Evolutionary conservation across 129 eudicot species (phyloP).

Genomic region (Artemisia tridentata): DNA sequence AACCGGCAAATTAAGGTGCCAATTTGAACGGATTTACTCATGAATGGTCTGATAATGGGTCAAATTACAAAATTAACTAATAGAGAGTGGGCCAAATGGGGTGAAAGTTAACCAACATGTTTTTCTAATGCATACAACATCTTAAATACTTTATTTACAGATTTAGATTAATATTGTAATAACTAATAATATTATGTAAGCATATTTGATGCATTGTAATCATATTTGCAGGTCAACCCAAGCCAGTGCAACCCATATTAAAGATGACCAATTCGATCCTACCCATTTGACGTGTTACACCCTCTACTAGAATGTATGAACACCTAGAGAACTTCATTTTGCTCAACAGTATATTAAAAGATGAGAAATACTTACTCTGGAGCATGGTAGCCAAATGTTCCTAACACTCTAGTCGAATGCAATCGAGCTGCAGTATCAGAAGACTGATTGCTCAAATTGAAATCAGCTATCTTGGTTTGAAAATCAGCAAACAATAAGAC

Average conservation of each 20-base stretch:
- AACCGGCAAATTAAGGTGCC: neutral
- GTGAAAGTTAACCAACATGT: neutral
- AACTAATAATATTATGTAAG: too few species aligned
- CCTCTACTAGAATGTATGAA: neutral
- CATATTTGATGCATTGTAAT: too few species aligned
- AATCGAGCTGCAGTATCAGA: conserved; percentile 93
- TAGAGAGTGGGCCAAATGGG: neutral
- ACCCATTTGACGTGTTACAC: too few species aligned
- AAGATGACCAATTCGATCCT: neutral
- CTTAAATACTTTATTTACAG: neutral
- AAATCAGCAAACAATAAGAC: conserved; percentile 83
- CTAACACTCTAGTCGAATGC: conserved; percentile 95
- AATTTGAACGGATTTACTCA: neutral
- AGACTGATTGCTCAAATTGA: conserved; percentile 77
- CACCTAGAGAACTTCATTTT: conserved; percentile 3
- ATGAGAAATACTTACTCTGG: conserved; percentile 68
- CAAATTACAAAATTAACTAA: neutral
- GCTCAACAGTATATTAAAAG: neutral
- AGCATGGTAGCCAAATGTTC: conserved; percentile 98
- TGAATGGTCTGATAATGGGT: neutral
- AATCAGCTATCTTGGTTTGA: conserved; percentile 84
- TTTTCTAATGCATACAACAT: neutral
- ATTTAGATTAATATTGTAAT: neutral
- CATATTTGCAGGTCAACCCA: neutral
- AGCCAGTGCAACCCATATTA: neutral